Evolutionary conservation across 345 rosid species (phyloP).

Genomic region (Gynandropsis gynandra): DNA sequence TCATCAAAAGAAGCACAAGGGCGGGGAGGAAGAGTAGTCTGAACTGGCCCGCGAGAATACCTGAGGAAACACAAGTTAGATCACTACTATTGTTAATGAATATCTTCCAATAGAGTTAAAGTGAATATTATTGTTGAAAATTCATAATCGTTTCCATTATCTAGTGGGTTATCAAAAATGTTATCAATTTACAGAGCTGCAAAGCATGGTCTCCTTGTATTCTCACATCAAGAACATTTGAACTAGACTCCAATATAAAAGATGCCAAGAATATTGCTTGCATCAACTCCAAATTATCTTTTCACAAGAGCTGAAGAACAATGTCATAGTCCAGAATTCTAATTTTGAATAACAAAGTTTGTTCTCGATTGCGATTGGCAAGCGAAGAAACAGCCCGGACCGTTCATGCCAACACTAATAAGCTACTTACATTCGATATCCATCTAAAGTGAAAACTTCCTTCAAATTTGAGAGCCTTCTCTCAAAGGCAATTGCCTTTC

Average conservation of each 20-base stretch:
- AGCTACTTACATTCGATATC: conserved; percentile 66
- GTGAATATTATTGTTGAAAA: too few species aligned
- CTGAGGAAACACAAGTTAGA: conserved; percentile 30
- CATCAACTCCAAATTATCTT: conserved; percentile 2
- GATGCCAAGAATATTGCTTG: not conserved
- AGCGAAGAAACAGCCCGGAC: conserved; percentile 5
- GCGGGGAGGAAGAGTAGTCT: conserved; percentile 72
- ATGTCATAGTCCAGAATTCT: conserved; percentile 1
- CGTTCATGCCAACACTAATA: conserved; percentile 9
- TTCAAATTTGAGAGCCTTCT: conserved; percentile 56
- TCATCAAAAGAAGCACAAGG: conserved; percentile 69
- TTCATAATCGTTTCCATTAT: too few species aligned
- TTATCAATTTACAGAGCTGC: not conserved
- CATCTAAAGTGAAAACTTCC: conserved; percentile 85
- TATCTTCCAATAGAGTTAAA: not conserved
- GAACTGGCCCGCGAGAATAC: conserved; percentile 81
- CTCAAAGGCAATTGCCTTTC: conserved; percentile 81
- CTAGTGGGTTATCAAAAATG: too few species aligned
- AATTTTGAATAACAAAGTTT: conserved; percentile 1
- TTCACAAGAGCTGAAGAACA: not conserved
- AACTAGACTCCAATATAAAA: not conserved
- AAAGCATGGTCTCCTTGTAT: not conserved
- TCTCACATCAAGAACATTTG: not conserved
- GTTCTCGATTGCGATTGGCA: conserved; percentile 15
- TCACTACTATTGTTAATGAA: conserved; percentile 9